Evolutionary conservation across 768 basidiomycete species (phyloP).

Genomic region (Suillus clintonianus): DNA sequence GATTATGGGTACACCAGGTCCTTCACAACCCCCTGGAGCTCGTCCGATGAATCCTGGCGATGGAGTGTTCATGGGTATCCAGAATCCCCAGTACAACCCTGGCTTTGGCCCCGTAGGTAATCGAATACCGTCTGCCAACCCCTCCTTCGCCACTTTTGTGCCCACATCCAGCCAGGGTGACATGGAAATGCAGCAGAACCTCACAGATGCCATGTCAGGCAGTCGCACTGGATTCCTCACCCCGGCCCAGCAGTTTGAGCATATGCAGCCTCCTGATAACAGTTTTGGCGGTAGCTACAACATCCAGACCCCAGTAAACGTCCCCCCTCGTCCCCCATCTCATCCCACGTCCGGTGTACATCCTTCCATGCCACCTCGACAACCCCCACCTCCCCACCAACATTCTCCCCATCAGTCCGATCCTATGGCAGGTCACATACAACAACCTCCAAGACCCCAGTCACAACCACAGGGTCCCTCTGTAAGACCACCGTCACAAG

Average conservation of each 20-base stretch:
- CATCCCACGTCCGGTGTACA: constrained; percentile 35
- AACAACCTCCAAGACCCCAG: constrained; percentile 53
- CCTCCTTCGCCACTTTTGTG: constrained; percentile 45
- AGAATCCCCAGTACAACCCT: constrained; percentile 34
- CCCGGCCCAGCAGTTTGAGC: constrained; percentile 64
- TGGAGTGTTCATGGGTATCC: constrained; percentile 46
- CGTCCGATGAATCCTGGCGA: constrained; percentile 50
- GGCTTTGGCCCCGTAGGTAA: constrained; percentile 33
- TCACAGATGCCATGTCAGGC: constrained; percentile 41
- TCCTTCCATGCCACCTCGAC: constrained; percentile 32
- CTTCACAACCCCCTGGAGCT: constrained; percentile 29
- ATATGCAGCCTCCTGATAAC: constrained; percentile 47
- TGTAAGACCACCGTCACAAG: constrained; percentile 52
- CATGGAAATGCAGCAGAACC: constrained; percentile 49
- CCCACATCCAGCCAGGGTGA: constrained; percentile 51
- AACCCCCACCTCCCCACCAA: constrained; percentile 39
- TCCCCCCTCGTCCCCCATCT: constrained; percentile 46
- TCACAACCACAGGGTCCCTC: constrained; percentile 58
- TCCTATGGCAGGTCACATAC: constrained; percentile 41
- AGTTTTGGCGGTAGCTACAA: constrained; percentile 35
- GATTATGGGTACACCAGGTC: constrained; percentile 32
- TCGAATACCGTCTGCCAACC: constrained; percentile 36
- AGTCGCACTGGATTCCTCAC: constrained; percentile 43
- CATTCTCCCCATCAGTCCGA: constrained; percentile 51
- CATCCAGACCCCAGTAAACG: constrained; percentile 38